Evolutionary conservation across 23 red algal species (phyloP).

Genomic region (Porphyridium purpureum): DNA sequence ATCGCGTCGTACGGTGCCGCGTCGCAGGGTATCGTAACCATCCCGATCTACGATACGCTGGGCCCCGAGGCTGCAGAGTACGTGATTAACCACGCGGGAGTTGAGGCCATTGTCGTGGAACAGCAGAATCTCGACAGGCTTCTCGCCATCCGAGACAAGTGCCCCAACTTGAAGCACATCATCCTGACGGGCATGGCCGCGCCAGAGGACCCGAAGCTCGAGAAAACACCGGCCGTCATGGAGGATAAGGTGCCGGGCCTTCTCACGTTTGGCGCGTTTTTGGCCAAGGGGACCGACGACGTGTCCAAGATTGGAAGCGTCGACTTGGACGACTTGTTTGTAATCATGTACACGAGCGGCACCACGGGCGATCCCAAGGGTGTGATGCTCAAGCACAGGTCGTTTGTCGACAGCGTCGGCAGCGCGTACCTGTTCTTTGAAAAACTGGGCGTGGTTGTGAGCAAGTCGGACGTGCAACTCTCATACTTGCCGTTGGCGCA

Average conservation of each 20-base stretch:
- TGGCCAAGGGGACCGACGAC: too few species aligned
- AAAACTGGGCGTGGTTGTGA: neutral
- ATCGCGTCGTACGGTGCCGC: conserved; percentile 41
- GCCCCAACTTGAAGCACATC: conserved; percentile 2
- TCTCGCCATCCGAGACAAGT: conserved; percentile 1
- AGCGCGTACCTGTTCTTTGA: conserved; percentile 29
- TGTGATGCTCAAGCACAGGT: conserved; percentile 50
- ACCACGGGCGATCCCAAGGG: conserved; percentile 92
- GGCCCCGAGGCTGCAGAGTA: conserved; percentile 67
- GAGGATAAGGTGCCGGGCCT: neutral
- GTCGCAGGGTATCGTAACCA: conserved; percentile 45
- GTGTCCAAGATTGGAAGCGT: too few species aligned
- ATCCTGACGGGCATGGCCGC: neutral
- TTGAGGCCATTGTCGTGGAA: conserved; percentile 1
- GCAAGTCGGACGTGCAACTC: conserved; percentile 32
- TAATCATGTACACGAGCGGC: conserved; percentile 96
- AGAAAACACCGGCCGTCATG: neutral
- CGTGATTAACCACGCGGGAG: conserved; percentile 40
- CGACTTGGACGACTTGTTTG: conserved; percentile 21
- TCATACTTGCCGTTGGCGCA: conserved; percentile 80
- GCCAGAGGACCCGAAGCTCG: neutral
- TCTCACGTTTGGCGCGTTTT: too few species aligned
- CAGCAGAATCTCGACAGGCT: conserved; percentile 5
- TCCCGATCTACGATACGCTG: conserved; percentile 88
- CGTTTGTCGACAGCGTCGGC: conserved; percentile 37